phyloP scores from a whole-genome alignment of 1,284 basidiomycete genomes.

The Moesziomyces antarcticus region DNA sequence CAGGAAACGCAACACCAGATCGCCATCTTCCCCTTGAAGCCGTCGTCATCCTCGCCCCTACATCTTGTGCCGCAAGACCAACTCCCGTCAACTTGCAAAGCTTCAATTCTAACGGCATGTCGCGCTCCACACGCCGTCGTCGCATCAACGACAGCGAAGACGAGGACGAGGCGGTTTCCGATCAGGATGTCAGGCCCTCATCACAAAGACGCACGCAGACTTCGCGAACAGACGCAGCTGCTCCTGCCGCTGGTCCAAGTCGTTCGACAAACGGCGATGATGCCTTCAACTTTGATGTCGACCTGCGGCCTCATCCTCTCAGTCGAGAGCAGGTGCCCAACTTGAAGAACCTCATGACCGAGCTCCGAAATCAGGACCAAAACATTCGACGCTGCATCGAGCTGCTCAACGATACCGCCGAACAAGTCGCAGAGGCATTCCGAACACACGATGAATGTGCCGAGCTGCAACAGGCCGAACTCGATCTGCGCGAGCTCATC shows the following conservation, averaged over 20 bases:
- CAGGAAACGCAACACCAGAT: conserved; percentile 8
- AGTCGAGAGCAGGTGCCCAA: conserved; percentile 24
- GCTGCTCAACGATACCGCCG: conserved; percentile 41
- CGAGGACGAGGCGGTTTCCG: background rate
- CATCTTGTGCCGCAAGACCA: no score
- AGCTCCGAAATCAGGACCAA: conserved; percentile 24
- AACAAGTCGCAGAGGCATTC: conserved; percentile 38
- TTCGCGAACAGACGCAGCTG: conserved; percentile 1
- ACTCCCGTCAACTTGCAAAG: no score
- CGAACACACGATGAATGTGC: conserved; percentile 11
- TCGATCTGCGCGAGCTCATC: conserved; percentile 47
- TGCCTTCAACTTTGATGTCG: conserved; percentile 5
- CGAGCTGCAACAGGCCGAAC: conserved; percentile 42
- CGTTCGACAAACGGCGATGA: background rate
- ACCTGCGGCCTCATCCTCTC: conserved; percentile 31
- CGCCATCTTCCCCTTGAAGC: background rate
- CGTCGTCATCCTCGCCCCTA: background rate
- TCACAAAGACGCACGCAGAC: conserved; percentile 1
- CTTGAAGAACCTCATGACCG: conserved; percentile 18
- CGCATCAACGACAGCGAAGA: conserved; percentile 28
- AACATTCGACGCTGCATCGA: conserved; percentile 26
- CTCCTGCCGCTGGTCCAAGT: background rate
- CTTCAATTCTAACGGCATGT: conserved; percentile 2
- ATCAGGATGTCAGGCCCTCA: no score
- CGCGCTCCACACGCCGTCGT: conserved; percentile 21